A percentile compares a stretch with the other conserved stretches of the same genome.
Evolutionary conservation across 2,329 filamentous ascomycete genomes (phyloP).

Genomic region (Pyrenochaeta sp.): DNA sequence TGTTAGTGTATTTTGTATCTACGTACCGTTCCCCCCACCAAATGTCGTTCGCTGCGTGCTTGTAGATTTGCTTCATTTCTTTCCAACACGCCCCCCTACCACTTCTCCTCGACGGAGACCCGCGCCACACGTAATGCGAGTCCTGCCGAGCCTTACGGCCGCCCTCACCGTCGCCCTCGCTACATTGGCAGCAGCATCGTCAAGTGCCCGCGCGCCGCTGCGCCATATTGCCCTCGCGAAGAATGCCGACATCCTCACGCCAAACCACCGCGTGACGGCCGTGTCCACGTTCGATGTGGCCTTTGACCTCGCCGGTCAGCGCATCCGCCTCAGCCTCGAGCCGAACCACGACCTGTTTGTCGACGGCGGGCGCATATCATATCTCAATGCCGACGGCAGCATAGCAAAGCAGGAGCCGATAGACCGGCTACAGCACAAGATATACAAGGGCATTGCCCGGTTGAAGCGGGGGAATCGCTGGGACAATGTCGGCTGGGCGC

Average conservation of each 20-base stretch:
- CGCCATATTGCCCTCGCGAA: conserved; percentile 76
- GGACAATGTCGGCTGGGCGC: conserved; percentile 85
- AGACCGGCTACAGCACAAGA: conserved; percentile 76
- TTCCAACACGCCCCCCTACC: conserved; percentile 14
- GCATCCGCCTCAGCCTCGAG: conserved; percentile 80
- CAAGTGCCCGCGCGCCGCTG: conserved; percentile 72
- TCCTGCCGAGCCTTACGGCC: conserved; percentile 32
- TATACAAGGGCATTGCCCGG: conserved; percentile 84
- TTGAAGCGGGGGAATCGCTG: conserved; percentile 80
- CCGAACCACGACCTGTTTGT: conserved; percentile 92
- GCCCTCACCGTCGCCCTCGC: conserved; percentile 32
- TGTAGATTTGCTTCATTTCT: conserved; percentile 6
- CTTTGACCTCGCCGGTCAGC: conserved; percentile 73
- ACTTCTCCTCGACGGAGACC: conserved; percentile 31
- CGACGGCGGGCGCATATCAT: conserved; percentile 76
- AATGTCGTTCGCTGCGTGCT: conserved; percentile 45
- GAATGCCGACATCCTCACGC: conserved; percentile 78
- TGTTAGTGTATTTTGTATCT: conserved; percentile 10
- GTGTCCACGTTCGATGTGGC: conserved; percentile 84
- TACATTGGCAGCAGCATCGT: conserved; percentile 37
- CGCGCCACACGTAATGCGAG: conserved; percentile 39
- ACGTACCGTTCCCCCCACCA: conserved; percentile 18
- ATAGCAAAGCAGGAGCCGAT: conserved; percentile 73
- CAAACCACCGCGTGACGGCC: conserved; percentile 79
- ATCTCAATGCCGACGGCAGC: conserved; percentile 75